phyloP scores from a whole-genome alignment of 2,329 filamentous ascomycete species.

The Escovopsis sp. region DNA sequence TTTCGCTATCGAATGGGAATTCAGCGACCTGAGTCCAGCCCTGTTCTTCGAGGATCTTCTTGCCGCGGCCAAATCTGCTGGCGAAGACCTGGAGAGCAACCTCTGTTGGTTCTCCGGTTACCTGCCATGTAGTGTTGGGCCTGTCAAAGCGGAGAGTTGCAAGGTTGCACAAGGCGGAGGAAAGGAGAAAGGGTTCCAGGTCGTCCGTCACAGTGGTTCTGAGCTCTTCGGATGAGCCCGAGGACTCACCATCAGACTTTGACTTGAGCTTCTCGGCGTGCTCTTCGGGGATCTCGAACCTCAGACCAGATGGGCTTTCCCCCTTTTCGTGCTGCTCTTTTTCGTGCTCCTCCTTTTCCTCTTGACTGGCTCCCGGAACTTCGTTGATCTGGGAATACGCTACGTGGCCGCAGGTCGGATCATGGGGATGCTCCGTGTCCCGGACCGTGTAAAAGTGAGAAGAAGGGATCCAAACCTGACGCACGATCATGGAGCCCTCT shows the following conservation, averaged over 20 bases:
- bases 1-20: conserved; percentile 63
- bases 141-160: conserved; percentile 43
- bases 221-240: conserved; percentile 16
- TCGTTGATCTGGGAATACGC: conserved; percentile 28
- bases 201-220: conserved; percentile 31
- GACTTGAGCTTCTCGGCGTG: conserved; percentile 36
- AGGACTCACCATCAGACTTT: conserved; percentile 14
- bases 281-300: conserved; percentile 47
- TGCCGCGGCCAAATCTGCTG: conserved; percentile 48
- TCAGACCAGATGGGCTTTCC: conserved; percentile 44
- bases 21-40: conserved; percentile 54
- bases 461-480: conserved; percentile 49
- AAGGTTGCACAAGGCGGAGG: conserved; percentile 50
- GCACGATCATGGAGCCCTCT: conserved; percentile 54
- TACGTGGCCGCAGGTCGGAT: conserved; percentile 45
- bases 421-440: conserved; percentile 43
- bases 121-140: conserved; percentile 45
- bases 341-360: conserved; percentile 20
- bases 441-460: conserved; percentile 44
- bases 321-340: conserved; percentile 44
- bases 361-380: conserved; percentile 9
- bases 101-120: conserved; percentile 58
- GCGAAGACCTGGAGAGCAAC: conserved; percentile 65
- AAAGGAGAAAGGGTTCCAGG: conserved; percentile 36
- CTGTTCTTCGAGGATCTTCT: conserved; percentile 33